A percentile compares a stretch with the other conserved stretches of the same genome.
These are phyloP conservation scores for Tylopilus plumbeoviolaceoides DNA, from an alignment of 768 basidiomycete genomes.

Conservation along the genomic window DNA sequence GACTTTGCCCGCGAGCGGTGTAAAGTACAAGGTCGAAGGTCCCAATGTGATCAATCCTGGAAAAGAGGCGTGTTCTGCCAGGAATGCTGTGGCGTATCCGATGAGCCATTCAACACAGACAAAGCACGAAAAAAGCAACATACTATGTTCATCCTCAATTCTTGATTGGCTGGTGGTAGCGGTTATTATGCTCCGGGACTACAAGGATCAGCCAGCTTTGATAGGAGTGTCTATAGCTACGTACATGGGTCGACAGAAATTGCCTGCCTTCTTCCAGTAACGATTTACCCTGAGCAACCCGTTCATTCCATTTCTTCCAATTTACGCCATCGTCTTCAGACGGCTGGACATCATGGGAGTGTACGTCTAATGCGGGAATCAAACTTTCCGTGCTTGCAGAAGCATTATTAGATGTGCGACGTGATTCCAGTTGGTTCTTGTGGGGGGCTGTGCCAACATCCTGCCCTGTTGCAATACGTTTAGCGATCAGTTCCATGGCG, in stretches of 20 bases:
- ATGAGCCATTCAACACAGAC: neutral
- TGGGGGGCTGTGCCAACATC: constrained; percentile 36
- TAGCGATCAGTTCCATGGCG: constrained; percentile 65
- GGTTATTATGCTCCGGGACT: constrained; percentile 9
- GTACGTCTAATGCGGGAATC: neutral
- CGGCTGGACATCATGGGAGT: neutral
- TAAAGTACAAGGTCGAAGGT: constrained; percentile 46
- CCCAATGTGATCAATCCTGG: constrained; percentile 63
- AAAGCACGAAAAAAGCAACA: constrained; percentile 6
- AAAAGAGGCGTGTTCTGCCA: constrained; percentile 50
- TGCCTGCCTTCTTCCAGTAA: constrained; percentile 41
- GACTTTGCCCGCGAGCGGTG: constrained; percentile 48
- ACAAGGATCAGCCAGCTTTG: neutral
- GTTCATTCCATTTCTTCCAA: constrained; percentile 57
- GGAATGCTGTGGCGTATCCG: constrained; percentile 46
- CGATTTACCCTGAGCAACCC: constrained; percentile 43
- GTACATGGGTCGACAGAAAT: constrained; percentile 35
- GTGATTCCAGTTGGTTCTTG: constrained; percentile 11
- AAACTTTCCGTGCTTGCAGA: constrained; percentile 9
- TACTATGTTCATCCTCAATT: constrained; percentile 34
- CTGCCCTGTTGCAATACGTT: constrained; percentile 53
- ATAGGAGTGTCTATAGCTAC: constrained; percentile 19
- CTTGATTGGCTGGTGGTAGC: neutral
- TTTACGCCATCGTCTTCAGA: constrained; percentile 30
- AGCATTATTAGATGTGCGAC: constrained; percentile 12